These are phyloP conservation scores for Termitomyces sp. DNA, from an alignment of 768 basidiomycete genomes.

Conservation along the genomic window DNA sequence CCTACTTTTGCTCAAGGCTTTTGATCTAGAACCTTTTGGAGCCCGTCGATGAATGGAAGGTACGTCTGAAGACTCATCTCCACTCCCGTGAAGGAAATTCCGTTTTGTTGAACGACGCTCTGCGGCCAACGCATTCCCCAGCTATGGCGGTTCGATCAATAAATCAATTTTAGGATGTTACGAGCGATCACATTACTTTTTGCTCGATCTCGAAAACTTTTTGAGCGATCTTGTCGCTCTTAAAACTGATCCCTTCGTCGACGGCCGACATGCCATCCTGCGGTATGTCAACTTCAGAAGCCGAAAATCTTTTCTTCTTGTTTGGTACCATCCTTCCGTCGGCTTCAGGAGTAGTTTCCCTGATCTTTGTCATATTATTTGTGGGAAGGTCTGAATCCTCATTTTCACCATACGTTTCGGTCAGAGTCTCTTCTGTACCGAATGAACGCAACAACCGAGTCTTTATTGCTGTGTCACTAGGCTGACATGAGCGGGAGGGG, in stretches of 20 bases:
- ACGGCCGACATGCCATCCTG: slow-evolving; percentile 85
- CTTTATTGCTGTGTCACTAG: slow-evolving; percentile 53
- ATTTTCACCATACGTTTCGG: slow-evolving; percentile 53
- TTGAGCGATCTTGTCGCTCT: slow-evolving; percentile 82
- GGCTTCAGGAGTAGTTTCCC: slow-evolving; percentile 51
- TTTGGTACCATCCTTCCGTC: slow-evolving; percentile 41
- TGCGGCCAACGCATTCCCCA: slow-evolving; percentile 66
- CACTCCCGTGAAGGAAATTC: slow-evolving; percentile 42
- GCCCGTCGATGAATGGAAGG: slow-evolving; percentile 36
- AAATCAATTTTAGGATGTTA: background rate
- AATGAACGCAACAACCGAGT: slow-evolving; percentile 58
- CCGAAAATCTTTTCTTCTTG: slow-evolving; percentile 78
- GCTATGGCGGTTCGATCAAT: slow-evolving; percentile 30
- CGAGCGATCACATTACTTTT: slow-evolving; percentile 51
- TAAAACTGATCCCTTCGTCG: slow-evolving; percentile 77
- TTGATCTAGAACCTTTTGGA: slow-evolving; percentile 25
- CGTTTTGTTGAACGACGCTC: slow-evolving; percentile 44
- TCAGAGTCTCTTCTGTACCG: slow-evolving; percentile 75
- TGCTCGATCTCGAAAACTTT: slow-evolving; percentile 88
- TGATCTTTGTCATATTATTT: slow-evolving; percentile 26
- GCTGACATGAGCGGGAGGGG: slow-evolving; percentile 45
- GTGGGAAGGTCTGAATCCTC: slow-evolving; percentile 27
- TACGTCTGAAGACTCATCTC: slow-evolving; percentile 49
- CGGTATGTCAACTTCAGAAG: slow-evolving; percentile 51
- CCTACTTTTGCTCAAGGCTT: slow-evolving; percentile 31